phyloP scores from a whole-genome alignment of 208 protist genomes.

The Phytomonas serpens region DNA sequence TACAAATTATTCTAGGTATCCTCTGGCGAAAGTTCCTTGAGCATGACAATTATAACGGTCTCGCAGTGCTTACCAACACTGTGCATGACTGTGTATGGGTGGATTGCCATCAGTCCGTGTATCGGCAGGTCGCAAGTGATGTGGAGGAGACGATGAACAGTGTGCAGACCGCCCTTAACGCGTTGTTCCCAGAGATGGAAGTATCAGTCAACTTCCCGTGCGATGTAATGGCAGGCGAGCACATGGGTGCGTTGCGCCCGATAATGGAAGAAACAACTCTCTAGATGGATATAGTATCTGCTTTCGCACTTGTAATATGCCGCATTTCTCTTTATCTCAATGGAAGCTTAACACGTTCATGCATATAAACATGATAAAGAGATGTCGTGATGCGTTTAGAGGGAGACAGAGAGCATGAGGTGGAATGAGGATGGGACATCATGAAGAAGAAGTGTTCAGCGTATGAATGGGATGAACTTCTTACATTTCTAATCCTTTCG shows the following conservation, averaged over 20 bases:
- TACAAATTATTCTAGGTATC: conserved; percentile 89
- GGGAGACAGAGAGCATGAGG: not conserved
- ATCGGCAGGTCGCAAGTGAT: conserved; percentile 67
- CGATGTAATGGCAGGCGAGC: conserved; percentile 83
- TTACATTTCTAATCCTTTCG: not conserved
- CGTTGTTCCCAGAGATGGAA: conserved; percentile 77
- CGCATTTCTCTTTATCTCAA: not conserved
- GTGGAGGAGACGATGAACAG: conserved; percentile 82
- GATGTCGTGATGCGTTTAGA: not conserved
- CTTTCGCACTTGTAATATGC: not conserved
- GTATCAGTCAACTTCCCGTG: conserved; percentile 82
- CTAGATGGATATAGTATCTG: conserved; percentile 14
- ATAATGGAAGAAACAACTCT: conserved; percentile 64
- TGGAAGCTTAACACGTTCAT: not conserved
- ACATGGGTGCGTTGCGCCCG: conserved; percentile 78
- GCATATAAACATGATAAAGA: not conserved
- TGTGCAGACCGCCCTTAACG: conserved; percentile 72
- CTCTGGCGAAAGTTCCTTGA: conserved; percentile 83
- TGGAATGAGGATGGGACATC: not conserved
- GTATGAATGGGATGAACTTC: not conserved
- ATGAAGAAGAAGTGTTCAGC: not conserved
- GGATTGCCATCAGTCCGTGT: conserved; percentile 81
- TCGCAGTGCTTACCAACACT: conserved; percentile 88
- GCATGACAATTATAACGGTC: conserved; percentile 85
- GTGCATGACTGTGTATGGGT: conserved; percentile 94